Percentiles rank a stretch among this genome's conserved stretches.
These are phyloP conservation scores for Wickerhamiella vanderwaltii DNA, from an alignment of 805 yeast species.

Conservation along the genomic window DNA sequence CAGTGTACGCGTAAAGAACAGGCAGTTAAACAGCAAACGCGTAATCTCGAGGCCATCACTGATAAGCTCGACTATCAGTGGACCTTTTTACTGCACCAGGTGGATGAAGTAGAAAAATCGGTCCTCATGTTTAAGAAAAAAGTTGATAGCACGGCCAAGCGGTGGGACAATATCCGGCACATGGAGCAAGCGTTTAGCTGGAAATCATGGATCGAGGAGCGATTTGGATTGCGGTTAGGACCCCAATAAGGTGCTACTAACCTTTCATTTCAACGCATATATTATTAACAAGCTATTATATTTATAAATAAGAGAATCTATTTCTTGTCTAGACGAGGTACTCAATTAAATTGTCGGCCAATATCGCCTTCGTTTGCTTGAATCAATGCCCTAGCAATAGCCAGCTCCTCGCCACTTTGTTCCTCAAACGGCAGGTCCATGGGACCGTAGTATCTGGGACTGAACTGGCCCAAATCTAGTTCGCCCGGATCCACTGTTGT, in stretches of 20 bases:
- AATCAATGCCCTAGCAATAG: conserved; percentile 53
- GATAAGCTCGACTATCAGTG: conserved; percentile 54
- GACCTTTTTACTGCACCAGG: conserved; percentile 43
- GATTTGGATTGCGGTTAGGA: too few relatives aligned
- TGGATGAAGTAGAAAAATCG: conserved; percentile 56
- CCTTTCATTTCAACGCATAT: too few relatives aligned
- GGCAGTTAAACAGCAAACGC: conserved; percentile 26
- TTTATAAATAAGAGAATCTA: too few relatives aligned
- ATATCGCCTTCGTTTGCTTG: conserved; percentile 37
- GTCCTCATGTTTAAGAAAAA: conserved; percentile 35
- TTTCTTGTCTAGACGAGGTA: too few relatives aligned
- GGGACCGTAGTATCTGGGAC: conserved; percentile 4
- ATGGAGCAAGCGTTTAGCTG: too few relatives aligned
- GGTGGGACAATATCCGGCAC: conserved; percentile 16
- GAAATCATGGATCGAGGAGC: too few relatives aligned
- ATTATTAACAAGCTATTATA: too few relatives aligned
- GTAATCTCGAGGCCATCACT: conserved; percentile 43
- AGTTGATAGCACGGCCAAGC: conserved; percentile 28
- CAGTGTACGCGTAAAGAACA: conserved; percentile 20
- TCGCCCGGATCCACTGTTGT: conserved; percentile 1
- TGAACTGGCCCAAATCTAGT: conserved; percentile 3
- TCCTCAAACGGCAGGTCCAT: conserved; percentile 17
- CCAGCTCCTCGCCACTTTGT: conserved; percentile 41
- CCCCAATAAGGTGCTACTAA: too few relatives aligned
- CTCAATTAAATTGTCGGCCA: neutral